Base-by-base conservation (phyloP, 257 asterid genomes). In the Fraxinus excelsior region DNA sequence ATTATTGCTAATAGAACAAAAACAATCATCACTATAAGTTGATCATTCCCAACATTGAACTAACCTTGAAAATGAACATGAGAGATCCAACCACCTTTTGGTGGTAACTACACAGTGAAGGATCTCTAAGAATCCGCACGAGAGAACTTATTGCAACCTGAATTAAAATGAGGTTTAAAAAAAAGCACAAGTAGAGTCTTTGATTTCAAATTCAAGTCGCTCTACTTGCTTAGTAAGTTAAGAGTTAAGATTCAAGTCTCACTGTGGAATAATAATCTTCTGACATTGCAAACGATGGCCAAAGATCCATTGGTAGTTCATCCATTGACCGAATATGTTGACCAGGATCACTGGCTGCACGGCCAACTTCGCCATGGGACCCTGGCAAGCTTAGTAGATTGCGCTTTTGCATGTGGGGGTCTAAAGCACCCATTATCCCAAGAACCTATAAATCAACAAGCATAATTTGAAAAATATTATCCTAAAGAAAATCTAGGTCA, bases 381-480 rank as follows among this genome's bases (percentile, higher is more conserved):
- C 99, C 97, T 67, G 97, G 88, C 81, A 90, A 84, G 84, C 86
- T 89, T 76, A 83, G 90, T 80, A 93, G 98, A 84, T 93, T 96
- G 67, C 97, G 87, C 79, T 93, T 93, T 85, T 96, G 97, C 68
- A 82, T 92, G 75, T 96, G 99, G 72, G 99, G 99, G 83, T 96
- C 99, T 76, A 96, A 86, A 64, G 99, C 99, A 70, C 99, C 99
- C 99, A 96, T 93, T 83, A 96, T 96, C 70, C 99, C 99, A 42
- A 96, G 93, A 82, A 96, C 99, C 99, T 96, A 85, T 70, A 75
- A 77, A 58, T 51, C 65, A 70, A 49, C 82, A 73, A 82, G 29
- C 70, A 76, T 13, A 38, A 67, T 70, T 85, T 83, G 60, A 77
- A 73, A 80, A 34, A 73, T 23, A 56, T 5, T 7, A 62, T 62